Conservation (phyloP, 2,329 filamentous ascomycete genomes). For the Juglanconis oblonga region DNA sequence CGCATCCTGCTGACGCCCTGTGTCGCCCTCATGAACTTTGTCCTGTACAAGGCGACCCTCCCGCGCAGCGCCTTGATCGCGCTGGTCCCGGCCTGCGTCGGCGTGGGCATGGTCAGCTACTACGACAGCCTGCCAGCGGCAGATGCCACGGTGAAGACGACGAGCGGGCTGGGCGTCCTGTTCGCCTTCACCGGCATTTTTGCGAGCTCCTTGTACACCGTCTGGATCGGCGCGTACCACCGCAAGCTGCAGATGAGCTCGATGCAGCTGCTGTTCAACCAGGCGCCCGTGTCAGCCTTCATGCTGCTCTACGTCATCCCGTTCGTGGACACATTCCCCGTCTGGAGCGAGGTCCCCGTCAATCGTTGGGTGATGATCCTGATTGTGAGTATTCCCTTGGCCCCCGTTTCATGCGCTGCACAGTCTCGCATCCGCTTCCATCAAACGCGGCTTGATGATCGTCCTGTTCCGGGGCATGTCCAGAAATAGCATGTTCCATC, state of each 20-base stretch:
- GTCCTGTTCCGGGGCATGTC: no score
- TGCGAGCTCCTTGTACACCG: slow-evolving; percentile 65
- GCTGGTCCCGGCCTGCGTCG: slow-evolving; percentile 59
- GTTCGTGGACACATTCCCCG: slow-evolving; percentile 61
- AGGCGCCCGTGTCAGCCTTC: slow-evolving; percentile 61
- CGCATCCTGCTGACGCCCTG: slow-evolving; percentile 65
- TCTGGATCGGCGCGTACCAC: slow-evolving; percentile 66
- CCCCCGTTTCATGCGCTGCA: neutral
- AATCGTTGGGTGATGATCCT: slow-evolving; percentile 57
- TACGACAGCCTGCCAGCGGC: slow-evolving; percentile 58
- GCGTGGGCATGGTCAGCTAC: slow-evolving; percentile 65
- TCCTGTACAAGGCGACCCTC: slow-evolving; percentile 56
- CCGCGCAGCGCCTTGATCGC: slow-evolving; percentile 52
- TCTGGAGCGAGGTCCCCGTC: slow-evolving; percentile 48
- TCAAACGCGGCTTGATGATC: neutral
- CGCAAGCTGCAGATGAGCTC: slow-evolving; percentile 63
- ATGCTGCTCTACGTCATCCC: slow-evolving; percentile 65
- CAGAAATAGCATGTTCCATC: neutral
- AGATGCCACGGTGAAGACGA: slow-evolving; percentile 50
- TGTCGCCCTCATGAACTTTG: slow-evolving; percentile 63
- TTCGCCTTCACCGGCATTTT: slow-evolving; percentile 64
- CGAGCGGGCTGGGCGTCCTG: slow-evolving; percentile 55
- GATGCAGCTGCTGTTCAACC: slow-evolving; percentile 68
- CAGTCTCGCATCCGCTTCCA: neutral
- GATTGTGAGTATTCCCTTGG: slow-evolving; percentile 41